Base-by-base conservation (phyloP, 345 rosid species). In the Ceriops zippeliana region DNA sequence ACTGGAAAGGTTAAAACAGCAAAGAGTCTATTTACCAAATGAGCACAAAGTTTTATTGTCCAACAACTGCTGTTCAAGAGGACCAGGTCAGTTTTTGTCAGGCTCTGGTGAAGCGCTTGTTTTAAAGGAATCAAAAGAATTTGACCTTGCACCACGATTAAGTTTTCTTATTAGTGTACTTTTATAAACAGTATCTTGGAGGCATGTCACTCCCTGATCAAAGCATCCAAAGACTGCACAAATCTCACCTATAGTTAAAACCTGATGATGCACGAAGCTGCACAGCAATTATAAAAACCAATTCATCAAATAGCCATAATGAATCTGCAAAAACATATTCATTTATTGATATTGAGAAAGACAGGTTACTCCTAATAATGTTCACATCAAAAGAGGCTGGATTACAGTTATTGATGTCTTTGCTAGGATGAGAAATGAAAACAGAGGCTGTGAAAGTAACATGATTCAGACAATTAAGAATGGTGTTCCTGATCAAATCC, bases 41-140 rank as follows among this genome's bases (percentile, higher is more conserved):
- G 96, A 59, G 92, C 86, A 67, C 83, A 90, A 34, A 64, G 99
- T 95, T 81, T 91, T 96, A 68, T 91, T 84, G 71, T 90, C 99
- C 83, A 90, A 78, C 58, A 88, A 76, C 68, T 95, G 87, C 61
- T 85, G 87, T 80, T 86, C 87, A 58, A 83, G 82, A 68, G 86
- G 81, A 78, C 82, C 86, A 22, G 79, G 71, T 59, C 82, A 86
- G 73, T 76, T 69, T 65, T 74, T 90, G 61, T 81, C 81, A 13
- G 84, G 72, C 63, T 83, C 87, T 76, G 62, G 69, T n/a, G 75
- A 60, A 71, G 62, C 74, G 62, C 69, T 54, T 47, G 72, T 35
- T 66, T 61, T 75, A 69, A 84, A 68, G 51, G 79, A 73, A 67
- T 80, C 87, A 54, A 79, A 34, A 42, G 72, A 52, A 66, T 66